Evolutionary conservation across 148 eudicot genomes (phyloP), one percentile per base, ranked within the genome.

Genomic region (Dianthus caryophyllus): DNA sequence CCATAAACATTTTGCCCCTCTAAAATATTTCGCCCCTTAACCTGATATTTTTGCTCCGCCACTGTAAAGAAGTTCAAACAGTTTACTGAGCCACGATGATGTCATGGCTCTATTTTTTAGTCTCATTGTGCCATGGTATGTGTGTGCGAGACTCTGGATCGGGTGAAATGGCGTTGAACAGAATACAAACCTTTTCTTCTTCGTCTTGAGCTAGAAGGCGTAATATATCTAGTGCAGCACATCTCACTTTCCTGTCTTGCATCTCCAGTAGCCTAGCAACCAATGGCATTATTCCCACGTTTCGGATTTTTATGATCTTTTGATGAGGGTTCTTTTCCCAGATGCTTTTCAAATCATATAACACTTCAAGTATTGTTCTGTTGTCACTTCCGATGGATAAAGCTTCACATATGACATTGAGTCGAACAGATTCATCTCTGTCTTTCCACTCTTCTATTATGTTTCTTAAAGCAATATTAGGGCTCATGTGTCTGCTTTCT

Each of bases 371-470:
- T 62, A 82, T 77, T 31, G 82, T 88, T 67, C 22, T 71, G 71
- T 90, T 97, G 1, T 85, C 71, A 74, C 80, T 66, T 49, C 79
- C 83, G n/a, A 54, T 41, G 65, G 81, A 69, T 52, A 94, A 72
- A 31, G 88, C 85, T 63, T 79, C 80, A 24, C 83, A 80, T 36
- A 91, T 89, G 76, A 82, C 81, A 68, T 88, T 96, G 68, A 94
- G 83, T 77, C 84, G 84, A 65, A 86, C 87, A 27, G 92, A 91
- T 78, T 94, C 98, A 75, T 93, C 90, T 75, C 96, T 93, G 9
- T 89, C 95, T 68, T 84, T 79, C 98, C 98, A 93, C 78, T 93
- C 96, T 77, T 84, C 79, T 65, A 93, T 89, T n/a, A 91, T 86
- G 64, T 84, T 80, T 49, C 88, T 67, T 43, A 93, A 68, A 62